Conservation (phyloP, 805 yeast species). For the Lachancea thermotolerans region DNA sequence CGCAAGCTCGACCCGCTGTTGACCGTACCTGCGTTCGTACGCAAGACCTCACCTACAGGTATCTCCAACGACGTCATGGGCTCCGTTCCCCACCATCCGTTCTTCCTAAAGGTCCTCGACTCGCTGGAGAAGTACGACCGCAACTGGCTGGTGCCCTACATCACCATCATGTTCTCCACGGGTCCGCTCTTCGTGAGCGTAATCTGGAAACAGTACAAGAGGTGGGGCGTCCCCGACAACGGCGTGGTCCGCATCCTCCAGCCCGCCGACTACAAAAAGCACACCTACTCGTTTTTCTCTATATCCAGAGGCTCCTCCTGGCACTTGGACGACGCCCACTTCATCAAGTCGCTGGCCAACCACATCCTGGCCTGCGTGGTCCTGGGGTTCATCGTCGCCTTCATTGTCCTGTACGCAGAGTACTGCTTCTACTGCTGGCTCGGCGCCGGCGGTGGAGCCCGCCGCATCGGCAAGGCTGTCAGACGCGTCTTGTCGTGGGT, state of each 20-base stretch:
- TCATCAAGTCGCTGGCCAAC: constrained; percentile 63
- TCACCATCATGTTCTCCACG: constrained; percentile 88
- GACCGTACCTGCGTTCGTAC: constrained; percentile 75
- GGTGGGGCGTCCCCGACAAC: constrained; percentile 66
- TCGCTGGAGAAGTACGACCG: constrained; percentile 55
- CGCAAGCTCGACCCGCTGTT: constrained; percentile 74
- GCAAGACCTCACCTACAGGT: constrained; percentile 87
- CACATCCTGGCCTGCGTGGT: constrained; percentile 69
- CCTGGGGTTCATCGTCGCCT: constrained; percentile 59
- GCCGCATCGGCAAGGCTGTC: constrained; percentile 5
- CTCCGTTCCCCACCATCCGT: constrained; percentile 78
- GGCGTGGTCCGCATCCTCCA: constrained; percentile 62
- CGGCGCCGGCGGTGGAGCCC: constrained; percentile 18
- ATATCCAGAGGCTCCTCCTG: constrained; percentile 83
- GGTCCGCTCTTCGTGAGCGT: constrained; percentile 86
- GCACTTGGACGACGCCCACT: constrained; percentile 84
- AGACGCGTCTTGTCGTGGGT: constrained; percentile 3
- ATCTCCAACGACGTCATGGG: constrained; percentile 93
- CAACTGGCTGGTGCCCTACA: constrained; percentile 80
- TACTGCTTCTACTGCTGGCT: constrained; percentile 40
- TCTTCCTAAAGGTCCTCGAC: constrained; percentile 64
- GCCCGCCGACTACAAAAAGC: constrained; percentile 66
- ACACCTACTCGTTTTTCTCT: constrained; percentile 57
- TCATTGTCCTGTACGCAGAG: constrained; percentile 40
- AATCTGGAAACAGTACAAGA: constrained; percentile 79